phyloP scores from a whole-genome alignment of 2,329 filamentous ascomycete genomes.

The Fusarium burgessii region DNA sequence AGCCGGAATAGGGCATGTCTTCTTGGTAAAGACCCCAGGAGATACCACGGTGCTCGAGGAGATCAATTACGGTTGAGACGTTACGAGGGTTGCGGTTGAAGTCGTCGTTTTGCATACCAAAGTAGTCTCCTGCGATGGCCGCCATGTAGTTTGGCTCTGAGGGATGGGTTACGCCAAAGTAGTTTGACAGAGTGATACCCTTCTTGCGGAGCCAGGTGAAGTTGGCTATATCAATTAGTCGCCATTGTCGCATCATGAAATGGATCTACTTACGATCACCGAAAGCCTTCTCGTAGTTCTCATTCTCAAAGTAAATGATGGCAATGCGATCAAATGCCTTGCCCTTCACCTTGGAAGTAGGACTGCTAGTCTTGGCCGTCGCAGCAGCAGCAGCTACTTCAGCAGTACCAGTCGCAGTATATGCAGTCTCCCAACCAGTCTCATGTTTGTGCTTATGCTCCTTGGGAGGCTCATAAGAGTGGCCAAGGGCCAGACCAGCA shows the following conservation, averaged over 20 bases:
- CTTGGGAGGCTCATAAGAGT: conserved; percentile 11
- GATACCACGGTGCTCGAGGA: conserved; percentile 73
- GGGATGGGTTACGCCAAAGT: conserved; percentile 71
- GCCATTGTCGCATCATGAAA: neutral
- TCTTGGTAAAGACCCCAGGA: conserved; percentile 82
- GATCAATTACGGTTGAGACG: conserved; percentile 74
- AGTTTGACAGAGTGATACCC: conserved; percentile 50
- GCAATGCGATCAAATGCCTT: conserved; percentile 79
- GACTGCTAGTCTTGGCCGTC: conserved; percentile 70
- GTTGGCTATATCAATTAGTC: conserved; percentile 35
- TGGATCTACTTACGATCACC: conserved; percentile 64
- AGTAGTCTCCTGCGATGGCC: conserved; percentile 71
- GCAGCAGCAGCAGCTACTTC: conserved; percentile 68
- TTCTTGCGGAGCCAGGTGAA: conserved; percentile 46
- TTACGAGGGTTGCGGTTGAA: conserved; percentile 69
- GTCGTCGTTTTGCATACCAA: conserved; percentile 70
- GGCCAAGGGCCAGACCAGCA: conserved; percentile 45
- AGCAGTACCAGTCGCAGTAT: conserved; percentile 64
- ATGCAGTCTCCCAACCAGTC: conserved; percentile 53
- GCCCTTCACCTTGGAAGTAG: conserved; percentile 74
- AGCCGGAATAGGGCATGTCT: conserved; percentile 80
- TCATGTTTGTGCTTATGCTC: neutral
- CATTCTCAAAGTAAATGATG: conserved; percentile 83
- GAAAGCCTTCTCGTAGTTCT: conserved; percentile 73
- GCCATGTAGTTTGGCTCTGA: conserved; percentile 78